These are phyloP conservation scores for Cercospora brassicicola DNA, from an alignment of 2,329 filamentous ascomycete genomes.

Conservation along the genomic window DNA sequence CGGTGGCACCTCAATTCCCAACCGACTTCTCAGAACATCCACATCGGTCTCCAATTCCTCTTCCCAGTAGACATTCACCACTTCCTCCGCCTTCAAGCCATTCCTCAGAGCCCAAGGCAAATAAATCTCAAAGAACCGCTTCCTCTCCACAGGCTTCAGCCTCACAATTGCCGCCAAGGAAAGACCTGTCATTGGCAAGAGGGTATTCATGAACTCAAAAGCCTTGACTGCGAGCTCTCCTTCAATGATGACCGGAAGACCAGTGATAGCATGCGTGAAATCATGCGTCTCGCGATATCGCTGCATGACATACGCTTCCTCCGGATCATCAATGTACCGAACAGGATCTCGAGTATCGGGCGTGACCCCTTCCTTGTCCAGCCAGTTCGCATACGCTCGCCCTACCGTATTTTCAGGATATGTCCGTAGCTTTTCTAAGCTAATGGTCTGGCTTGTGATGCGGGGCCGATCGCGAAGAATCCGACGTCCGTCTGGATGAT, in stretches of 20 bases:
- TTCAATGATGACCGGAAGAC: constrained; percentile 86
- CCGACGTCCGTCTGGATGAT: constrained; percentile 76
- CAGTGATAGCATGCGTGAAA: constrained; percentile 94
- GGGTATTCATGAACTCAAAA: constrained; percentile 93
- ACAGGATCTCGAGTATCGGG: constrained; percentile 83
- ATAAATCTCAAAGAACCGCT: constrained; percentile 71
- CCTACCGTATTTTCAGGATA: constrained; percentile 76
- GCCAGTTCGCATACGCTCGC: constrained; percentile 79
- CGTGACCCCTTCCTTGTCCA: constrained; percentile 90
- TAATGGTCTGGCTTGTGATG: constrained; percentile 72
- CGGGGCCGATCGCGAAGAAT: constrained; percentile 89
- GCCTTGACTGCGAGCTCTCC: constrained; percentile 97
- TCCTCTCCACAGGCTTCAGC: constrained; percentile 63
- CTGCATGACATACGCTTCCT: constrained; percentile 98
- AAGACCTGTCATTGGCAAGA: constrained; percentile 91
- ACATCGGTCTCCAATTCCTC: constrained; percentile 86
- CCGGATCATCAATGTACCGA: constrained; percentile 88
- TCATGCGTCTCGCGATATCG: constrained; percentile 96
- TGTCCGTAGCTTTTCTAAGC: constrained; percentile 67
- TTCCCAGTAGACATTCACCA: constrained; percentile 98
- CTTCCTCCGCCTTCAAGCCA: constrained; percentile 70
- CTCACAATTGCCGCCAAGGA: constrained; percentile 71
- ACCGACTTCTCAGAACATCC: constrained; percentile 66
- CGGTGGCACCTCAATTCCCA: constrained; percentile 85
- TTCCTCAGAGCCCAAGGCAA: constrained; percentile 89